Conservation (phyloP, 2,329 filamentous ascomycete genomes). For the Dothistroma pini region DNA sequence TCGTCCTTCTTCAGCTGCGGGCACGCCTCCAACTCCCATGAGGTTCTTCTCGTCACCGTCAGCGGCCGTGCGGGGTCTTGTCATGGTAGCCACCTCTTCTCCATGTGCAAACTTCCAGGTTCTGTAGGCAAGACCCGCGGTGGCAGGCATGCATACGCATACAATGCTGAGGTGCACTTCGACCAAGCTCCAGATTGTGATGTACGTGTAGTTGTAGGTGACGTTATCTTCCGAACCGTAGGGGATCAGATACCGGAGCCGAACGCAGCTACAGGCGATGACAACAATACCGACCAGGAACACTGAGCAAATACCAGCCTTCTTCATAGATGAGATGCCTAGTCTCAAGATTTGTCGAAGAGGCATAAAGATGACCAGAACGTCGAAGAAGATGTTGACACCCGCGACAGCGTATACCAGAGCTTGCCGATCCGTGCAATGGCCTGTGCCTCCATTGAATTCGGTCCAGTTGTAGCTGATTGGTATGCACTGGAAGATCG, state of each 20-base stretch:
- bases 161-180: constrained; percentile 19
- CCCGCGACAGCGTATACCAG: neutral
- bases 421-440: constrained; percentile 5
- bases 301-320: constrained; percentile 5
- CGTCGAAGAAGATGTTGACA: constrained; percentile 8
- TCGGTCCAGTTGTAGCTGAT: constrained; percentile 3
- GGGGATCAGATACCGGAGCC: constrained; percentile 11
- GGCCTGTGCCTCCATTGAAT: neutral
- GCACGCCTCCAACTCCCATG: neutral
- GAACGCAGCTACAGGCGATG: constrained; percentile 13
- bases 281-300: constrained; percentile 18
- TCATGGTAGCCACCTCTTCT: neutral
- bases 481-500: constrained; percentile 2
- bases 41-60: constrained; percentile 1
- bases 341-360: neutral
- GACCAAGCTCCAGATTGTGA: constrained; percentile 16
- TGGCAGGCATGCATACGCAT: constrained; percentile 17
- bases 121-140: constrained; percentile 9
- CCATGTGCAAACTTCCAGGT: constrained; percentile 1
- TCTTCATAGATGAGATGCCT: neutral
- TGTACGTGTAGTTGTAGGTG: constrained; percentile 15
- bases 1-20: neutral
- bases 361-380: constrained; percentile 21
- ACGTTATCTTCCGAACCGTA: constrained; percentile 8
- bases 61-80: neutral